phyloP scores from a whole-genome alignment of 169 alveolate genomes.

The Fabrea salina region DNA sequence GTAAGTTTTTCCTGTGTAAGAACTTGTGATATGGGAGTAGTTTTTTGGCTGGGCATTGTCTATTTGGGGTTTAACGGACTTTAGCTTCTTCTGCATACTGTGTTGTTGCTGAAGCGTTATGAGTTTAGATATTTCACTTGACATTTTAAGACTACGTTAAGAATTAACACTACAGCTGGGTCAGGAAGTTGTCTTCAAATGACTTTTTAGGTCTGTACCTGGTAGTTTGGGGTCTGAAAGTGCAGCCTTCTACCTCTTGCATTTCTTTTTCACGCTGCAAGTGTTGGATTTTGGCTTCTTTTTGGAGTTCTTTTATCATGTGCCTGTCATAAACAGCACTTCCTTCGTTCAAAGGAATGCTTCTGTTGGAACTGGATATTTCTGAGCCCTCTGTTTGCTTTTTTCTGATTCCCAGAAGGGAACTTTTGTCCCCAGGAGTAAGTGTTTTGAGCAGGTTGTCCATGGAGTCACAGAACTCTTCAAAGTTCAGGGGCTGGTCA shows the following conservation, averaged over 20 bases:
- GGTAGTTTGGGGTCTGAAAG: conserved; percentile 3
- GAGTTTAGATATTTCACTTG: too few species aligned
- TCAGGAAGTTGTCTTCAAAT: too few species aligned
- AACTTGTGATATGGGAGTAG: too few species aligned
- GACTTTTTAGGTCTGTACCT: too few species aligned
- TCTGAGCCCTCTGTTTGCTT: conserved; percentile 1
- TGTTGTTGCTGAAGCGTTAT: too few species aligned
- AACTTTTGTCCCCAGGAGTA: conserved; percentile 3
- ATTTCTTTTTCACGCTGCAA: conserved; percentile 26
- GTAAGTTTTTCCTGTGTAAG: too few species aligned
- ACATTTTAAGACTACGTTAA: too few species aligned
- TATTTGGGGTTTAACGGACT: too few species aligned
- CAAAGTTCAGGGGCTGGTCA: conserved; percentile 13
- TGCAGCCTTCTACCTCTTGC: conserved; percentile 6
- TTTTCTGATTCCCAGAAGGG: neutral
- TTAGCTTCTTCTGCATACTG: too few species aligned
- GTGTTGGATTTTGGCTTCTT: neutral
- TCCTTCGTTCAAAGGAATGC: neutral
- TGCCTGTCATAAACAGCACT: neutral
- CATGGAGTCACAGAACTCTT: conserved; percentile 25
- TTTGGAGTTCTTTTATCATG: neutral
- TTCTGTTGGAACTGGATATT: neutral
- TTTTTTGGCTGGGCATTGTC: too few species aligned
- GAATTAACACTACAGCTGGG: too few species aligned
- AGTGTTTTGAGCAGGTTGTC: conserved; percentile 4